Evolutionary conservation across 2,329 filamentous ascomycete genomes (phyloP).

Genomic region (Epichloe uncinata): DNA sequence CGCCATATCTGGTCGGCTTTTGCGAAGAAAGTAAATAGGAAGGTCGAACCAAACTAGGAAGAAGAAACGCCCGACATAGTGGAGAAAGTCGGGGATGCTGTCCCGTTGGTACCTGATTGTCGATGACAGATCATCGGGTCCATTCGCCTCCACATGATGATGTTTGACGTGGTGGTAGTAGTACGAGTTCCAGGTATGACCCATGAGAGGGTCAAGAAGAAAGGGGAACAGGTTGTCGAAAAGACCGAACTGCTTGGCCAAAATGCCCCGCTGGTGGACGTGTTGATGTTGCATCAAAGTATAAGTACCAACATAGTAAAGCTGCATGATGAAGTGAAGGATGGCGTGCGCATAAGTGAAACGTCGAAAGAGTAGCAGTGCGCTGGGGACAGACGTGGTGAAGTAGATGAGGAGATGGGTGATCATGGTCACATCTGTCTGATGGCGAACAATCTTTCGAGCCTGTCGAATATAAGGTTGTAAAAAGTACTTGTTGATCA

Average conservation of each 20-base stretch:
- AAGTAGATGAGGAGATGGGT: slow-evolving; percentile 65
- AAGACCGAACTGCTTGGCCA: slow-evolving; percentile 38
- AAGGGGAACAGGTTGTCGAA: slow-evolving; percentile 61
- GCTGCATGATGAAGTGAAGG: slow-evolving; percentile 50
- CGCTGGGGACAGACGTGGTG: slow-evolving; percentile 55
- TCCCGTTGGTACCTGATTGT: slow-evolving; percentile 69
- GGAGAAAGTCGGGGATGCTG: slow-evolving; percentile 49
- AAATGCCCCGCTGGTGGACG: slow-evolving; percentile 62
- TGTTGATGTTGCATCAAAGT: slow-evolving; percentile 78
- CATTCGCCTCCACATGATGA: slow-evolving; percentile 72
- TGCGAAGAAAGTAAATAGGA: slow-evolving; percentile 57
- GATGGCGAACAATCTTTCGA: slow-evolving; percentile 42
- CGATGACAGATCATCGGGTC: slow-evolving; percentile 60
- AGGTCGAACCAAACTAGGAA: slow-evolving; percentile 64
- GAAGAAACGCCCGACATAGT: slow-evolving; percentile 61
- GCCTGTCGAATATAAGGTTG: slow-evolving; percentile 47
- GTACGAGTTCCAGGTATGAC: slow-evolving; percentile 76
- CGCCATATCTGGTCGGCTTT: slow-evolving; percentile 41
- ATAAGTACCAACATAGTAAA: slow-evolving; percentile 58
- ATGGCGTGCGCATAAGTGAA: slow-evolving; percentile 58
- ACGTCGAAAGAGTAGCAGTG: slow-evolving; percentile 46
- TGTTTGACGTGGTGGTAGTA: slow-evolving; percentile 81
- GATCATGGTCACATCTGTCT: slow-evolving; percentile 65
- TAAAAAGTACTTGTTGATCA: slow-evolving; percentile 36
- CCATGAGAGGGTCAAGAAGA: slow-evolving; percentile 61